Base-by-base conservation (phyloP, 2,329 filamentous ascomycete genomes). In the Trichocomaceae sp. region DNA sequence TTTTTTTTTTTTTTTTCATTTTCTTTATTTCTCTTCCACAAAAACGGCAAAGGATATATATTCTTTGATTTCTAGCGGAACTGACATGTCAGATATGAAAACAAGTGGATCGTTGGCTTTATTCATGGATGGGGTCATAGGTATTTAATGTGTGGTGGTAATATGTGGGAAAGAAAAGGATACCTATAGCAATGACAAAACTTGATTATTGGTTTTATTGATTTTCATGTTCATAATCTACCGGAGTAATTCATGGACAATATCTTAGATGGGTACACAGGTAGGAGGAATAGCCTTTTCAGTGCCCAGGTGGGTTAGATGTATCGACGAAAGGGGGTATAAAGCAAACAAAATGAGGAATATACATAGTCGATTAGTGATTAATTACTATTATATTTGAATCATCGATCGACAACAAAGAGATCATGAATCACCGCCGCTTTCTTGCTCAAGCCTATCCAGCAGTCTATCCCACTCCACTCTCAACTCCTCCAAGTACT, bases 401-500 rank as follows among this genome's bases (percentile, higher is more conserved):
- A 8, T 35, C 31, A 5, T 35, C 31, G 13, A 35, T 35, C 31
- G 9, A 15, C 31, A 35, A 35, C 31, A 50, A 50, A 35, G 37
- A 41, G 37, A 55, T 15, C 7, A 35, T 49, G 46, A 37, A 31
- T 46, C 29, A 7, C 5, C 45, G 13, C 19, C 8, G 7, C 22
- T 23, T 47, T 29, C 22, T 33, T 26, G 20, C 22, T 73, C 72
- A 19, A 64, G 66, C 50, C 61, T 52, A 59, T 73, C 70, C 55
- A 75, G 58, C 35, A 74, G 61, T 13, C 41, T 60, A 53, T 75
- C 72, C 72, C 72, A 75, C 49, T 66, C 51, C 5, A 66, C 54
- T 39, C 72, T 64, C 62, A 75, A 57, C 39, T 71, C 69, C 62
- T 75, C 72, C 72, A 75, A 75, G 54, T 69, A 62, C 59, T 61